Conservation (phyloP, 73 alveolate species). For the Paramecium sonneborni region DNA sequence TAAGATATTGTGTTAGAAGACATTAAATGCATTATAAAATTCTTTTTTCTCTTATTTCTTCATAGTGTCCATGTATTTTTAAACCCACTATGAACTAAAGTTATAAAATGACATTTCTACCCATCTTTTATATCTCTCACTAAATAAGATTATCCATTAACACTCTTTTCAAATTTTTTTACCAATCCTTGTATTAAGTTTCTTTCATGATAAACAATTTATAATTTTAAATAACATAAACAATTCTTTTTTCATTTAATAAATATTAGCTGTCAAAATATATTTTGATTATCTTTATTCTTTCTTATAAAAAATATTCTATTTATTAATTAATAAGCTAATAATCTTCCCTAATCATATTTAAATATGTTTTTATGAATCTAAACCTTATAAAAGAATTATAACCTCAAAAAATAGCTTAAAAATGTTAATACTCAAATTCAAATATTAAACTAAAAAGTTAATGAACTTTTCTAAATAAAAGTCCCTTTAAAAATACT, state of each 20-base stretch:
- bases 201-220: neutral
- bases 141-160: slow-evolving; percentile 91
- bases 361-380: neutral
- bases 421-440: neutral
- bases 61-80: slow-evolving; percentile 87
- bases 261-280: neutral
- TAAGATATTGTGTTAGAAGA: slow-evolving; percentile 85
- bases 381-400: neutral
- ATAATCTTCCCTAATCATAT: neutral
- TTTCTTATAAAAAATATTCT: neutral
- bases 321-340: neutral
- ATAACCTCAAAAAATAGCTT: neutral
- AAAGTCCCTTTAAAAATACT: neutral
- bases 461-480: neutral
- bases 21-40: slow-evolving; percentile 87
- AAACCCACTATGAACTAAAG: slow-evolving; percentile 72
- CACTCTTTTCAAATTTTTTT: slow-evolving; percentile 84
- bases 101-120: neutral
- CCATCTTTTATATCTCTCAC: slow-evolving; percentile 78
- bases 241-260: neutral
- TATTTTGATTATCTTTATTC: neutral
- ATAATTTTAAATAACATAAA: neutral
- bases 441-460: neutral
- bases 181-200: slow-evolving; percentile 69
- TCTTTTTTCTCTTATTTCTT: slow-evolving; percentile 81